These are phyloP conservation scores for Apiosordaria backusii DNA, from an alignment of 495 filamentous ascomycete species.

Conservation along the genomic window DNA sequence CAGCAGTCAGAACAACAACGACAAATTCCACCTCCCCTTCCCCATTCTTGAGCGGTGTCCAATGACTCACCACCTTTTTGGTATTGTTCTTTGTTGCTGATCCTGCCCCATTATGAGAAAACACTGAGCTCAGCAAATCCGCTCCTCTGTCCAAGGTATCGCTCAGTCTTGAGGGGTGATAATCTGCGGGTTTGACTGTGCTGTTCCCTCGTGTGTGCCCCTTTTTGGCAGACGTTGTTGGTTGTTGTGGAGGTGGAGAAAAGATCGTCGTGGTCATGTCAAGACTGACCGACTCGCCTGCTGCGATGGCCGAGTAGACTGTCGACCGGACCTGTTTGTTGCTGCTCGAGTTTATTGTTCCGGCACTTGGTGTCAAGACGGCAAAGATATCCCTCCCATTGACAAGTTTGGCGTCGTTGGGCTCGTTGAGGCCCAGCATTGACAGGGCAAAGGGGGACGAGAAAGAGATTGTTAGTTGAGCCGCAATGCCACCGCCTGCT, in stretches of 20 bases:
- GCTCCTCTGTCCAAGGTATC: slow-evolving; percentile 31
- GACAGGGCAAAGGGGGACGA: neutral
- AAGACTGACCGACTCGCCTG: neutral
- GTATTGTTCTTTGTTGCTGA: slow-evolving; percentile 16
- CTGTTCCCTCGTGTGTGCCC: slow-evolving; percentile 16
- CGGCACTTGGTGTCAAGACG: slow-evolving; percentile 34
- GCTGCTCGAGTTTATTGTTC: slow-evolving; percentile 32
- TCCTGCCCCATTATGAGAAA: slow-evolving; percentile 5
- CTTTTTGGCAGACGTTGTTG: neutral
- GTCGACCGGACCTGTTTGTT: neutral
- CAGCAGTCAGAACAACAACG: slow-evolving; percentile 39
- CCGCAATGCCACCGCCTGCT: slow-evolving; percentile 26
- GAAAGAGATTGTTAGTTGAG: slow-evolving; percentile 25
- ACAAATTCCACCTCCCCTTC: slow-evolving; percentile 44
- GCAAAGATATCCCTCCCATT: slow-evolving; percentile 36
- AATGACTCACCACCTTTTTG: slow-evolving; percentile 49
- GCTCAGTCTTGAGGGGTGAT: slow-evolving; percentile 19
- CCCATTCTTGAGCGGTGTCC: slow-evolving; percentile 54
- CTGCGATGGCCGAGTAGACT: neutral
- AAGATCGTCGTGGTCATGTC: neutral
- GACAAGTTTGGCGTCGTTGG: slow-evolving; percentile 51
- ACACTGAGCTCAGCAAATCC: slow-evolving; percentile 23
- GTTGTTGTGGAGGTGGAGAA: neutral
- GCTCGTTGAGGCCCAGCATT: slow-evolving; percentile 19
- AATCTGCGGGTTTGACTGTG: slow-evolving; percentile 3